Evolutionary conservation across 2,329 filamentous ascomycete species (phyloP).

Genomic region (Claviceps spartinae): DNA sequence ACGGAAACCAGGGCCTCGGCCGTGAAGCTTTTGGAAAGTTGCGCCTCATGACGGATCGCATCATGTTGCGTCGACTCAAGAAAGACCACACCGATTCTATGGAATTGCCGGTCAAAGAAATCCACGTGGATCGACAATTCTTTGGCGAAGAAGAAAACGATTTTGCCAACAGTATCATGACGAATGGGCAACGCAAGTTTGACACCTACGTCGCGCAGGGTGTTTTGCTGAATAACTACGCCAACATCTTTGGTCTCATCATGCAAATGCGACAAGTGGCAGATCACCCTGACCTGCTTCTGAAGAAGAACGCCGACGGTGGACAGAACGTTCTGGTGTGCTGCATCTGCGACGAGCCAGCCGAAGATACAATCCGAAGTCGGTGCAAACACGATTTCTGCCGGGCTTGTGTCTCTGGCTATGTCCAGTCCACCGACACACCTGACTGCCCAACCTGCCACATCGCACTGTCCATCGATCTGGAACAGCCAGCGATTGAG

Average conservation of each 20-base stretch:
- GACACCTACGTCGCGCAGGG: conserved; percentile 91
- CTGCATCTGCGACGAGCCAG: conserved; percentile 90
- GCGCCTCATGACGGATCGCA: conserved; percentile 74
- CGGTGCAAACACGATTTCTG: conserved; percentile 73
- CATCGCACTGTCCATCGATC: conserved; percentile 76
- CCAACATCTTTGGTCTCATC: conserved; percentile 96
- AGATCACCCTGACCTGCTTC: conserved; percentile 85
- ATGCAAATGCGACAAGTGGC: conserved; percentile 99
- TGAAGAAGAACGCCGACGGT: conserved; percentile 75
- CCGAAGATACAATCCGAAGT: conserved; percentile 87
- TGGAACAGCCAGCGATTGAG: conserved; percentile 90
- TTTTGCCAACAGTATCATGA: conserved; percentile 93
- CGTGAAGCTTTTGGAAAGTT: conserved; percentile 65
- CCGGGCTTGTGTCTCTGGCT: conserved; percentile 27
- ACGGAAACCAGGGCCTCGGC: conserved; percentile 47
- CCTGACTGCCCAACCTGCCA: conserved; percentile 85
- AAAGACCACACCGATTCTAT: conserved; percentile 86
- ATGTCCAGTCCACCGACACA: conserved; percentile 63
- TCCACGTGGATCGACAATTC: conserved; percentile 85
- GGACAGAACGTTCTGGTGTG: conserved; percentile 87
- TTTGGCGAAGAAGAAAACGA: conserved; percentile 95
- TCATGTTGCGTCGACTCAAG: conserved; percentile 94
- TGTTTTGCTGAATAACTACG: conserved; percentile 93
- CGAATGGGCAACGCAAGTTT: conserved; percentile 73
- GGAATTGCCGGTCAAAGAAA: conserved; percentile 91